Conservation (phyloP, 140 eudicot species). For the Stevia rebaudiana region DNA sequence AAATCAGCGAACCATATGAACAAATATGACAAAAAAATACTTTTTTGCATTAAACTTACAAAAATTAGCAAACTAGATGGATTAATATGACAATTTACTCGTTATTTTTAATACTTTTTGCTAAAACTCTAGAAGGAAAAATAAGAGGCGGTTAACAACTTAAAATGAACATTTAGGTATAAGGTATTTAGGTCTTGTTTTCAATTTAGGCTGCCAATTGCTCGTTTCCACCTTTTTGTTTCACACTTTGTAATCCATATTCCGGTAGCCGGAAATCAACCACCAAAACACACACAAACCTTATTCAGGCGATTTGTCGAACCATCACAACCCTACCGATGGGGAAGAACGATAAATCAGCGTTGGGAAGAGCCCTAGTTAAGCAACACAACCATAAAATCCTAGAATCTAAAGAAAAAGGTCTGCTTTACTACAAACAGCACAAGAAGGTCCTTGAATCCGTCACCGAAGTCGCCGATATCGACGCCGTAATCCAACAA, state of each 20-base stretch:
- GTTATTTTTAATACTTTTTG: no score
- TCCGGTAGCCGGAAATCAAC: neutral
- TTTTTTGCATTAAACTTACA: no score
- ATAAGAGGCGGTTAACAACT: neutral
- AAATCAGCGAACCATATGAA: no score
- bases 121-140: no score
- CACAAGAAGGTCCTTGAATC: constrained; percentile 82
- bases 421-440: constrained; percentile 49
- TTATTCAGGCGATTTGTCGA: neutral
- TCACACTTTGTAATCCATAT: neutral
- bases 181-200: neutral
- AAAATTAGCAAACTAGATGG: no score
- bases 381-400: constrained; percentile 81
- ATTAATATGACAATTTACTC: no score
- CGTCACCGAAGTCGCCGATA: constrained; percentile 76
- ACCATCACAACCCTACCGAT: constrained; percentile 13
- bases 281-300: neutral
- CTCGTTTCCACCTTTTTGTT: neutral
- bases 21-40: no score
- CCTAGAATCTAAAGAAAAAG: constrained; percentile 76
- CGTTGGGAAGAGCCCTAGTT: constrained; percentile 80
- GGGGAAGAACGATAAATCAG: constrained; percentile 74
- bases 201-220: neutral
- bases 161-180: neutral
- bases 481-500: constrained; percentile 81